These are phyloP conservation scores for Oldenlandia corymbosa DNA, from an alignment of 257 asterid genomes.

Conservation along the genomic window DNA sequence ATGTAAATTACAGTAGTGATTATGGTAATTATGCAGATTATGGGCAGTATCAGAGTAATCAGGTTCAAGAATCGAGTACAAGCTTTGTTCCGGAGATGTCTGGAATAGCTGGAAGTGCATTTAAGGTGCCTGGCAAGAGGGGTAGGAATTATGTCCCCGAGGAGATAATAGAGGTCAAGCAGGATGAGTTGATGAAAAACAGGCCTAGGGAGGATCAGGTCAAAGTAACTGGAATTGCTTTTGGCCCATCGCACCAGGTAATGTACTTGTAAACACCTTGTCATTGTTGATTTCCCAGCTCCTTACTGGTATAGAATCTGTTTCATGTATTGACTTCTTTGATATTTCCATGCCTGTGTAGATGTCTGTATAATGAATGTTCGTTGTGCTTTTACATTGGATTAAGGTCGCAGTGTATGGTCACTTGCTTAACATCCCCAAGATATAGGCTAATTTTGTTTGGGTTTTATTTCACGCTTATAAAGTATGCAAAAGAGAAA, in stretches of 20 bases:
- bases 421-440: not conserved
- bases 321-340: not conserved
- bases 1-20: constrained; percentile 21
- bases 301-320: not conserved
- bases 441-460: not conserved
- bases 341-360: not conserved
- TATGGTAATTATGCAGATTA: constrained; percentile 31
- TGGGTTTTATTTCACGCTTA: not conserved
- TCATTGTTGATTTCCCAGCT: not conserved
- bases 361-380: not conserved
- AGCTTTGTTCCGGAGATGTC: constrained; percentile 36
- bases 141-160: constrained; percentile 61
- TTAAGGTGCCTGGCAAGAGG: constrained; percentile 49
- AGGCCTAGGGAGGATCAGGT: constrained; percentile 89
- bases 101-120: constrained; percentile 34
- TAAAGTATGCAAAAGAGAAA: not conserved
- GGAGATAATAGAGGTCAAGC: constrained; percentile 75
- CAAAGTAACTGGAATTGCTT: constrained; percentile 81
- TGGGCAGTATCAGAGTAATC: constrained; percentile 38
- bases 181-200: constrained; percentile 90
- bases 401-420: not conserved
- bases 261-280: not conserved
- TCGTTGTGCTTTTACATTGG: not conserved
- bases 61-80: constrained; percentile 32
- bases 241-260: constrained; percentile 93